phyloP scores from a whole-genome alignment of 2,329 filamentous ascomycete species.

The Monosporascus sp. region DNA sequence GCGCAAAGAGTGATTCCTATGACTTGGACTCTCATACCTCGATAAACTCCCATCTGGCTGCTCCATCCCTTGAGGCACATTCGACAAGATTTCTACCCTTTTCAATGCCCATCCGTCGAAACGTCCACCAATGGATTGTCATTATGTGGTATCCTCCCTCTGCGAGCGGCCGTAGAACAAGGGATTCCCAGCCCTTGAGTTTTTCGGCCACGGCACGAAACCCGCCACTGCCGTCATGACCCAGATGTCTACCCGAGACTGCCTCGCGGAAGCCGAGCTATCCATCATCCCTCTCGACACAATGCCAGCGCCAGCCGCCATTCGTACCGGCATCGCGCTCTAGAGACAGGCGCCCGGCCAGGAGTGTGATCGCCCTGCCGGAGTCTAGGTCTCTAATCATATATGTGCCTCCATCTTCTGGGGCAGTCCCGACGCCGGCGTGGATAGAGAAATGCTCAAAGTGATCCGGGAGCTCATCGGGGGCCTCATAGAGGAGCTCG shows the following conservation, averaged over 20 bases:
- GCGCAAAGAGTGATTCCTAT: no score
- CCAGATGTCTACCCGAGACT: constrained; percentile 7
- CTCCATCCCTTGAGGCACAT: neutral
- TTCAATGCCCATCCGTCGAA: constrained; percentile 1
- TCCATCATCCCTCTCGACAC: constrained; percentile 2
- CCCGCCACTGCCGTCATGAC: constrained; percentile 1
- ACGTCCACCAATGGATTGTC: neutral
- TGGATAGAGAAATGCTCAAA: neutral
- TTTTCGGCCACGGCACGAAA: neutral
- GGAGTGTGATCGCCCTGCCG: neutral
- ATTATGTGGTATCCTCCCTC: constrained; percentile 7
- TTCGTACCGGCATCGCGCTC: neutral
- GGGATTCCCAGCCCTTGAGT: neutral
- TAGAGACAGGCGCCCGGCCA: constrained; percentile 1
- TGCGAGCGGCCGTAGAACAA: constrained; percentile 7
- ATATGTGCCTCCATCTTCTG: constrained; percentile 6
- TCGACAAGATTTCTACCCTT: neutral
- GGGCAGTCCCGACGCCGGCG: constrained; percentile 1
- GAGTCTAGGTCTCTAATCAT: constrained; percentile 8
- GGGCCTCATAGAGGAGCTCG: no score
- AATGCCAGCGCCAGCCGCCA: constrained; percentile 14
- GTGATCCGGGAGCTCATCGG: no score
- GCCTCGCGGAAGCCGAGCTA: constrained; percentile 10
- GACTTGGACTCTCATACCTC: neutral
- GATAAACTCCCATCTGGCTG: constrained; percentile 11